Evolutionary conservation across 768 basidiomycete genomes (phyloP).

Genomic region (Russula brevipes): DNA sequence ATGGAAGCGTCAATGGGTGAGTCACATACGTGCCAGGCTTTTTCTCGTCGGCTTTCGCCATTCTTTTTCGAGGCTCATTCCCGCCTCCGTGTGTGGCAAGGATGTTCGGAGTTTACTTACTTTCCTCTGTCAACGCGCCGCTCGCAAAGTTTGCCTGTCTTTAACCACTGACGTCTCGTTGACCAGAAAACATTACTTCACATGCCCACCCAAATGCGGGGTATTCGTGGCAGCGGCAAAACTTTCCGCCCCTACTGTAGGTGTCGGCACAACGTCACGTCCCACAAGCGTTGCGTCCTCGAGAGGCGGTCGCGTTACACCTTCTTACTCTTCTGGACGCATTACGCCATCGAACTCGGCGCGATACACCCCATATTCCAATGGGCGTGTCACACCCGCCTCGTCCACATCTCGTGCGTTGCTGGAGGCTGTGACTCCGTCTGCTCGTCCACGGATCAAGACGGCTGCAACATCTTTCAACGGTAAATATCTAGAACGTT

Average conservation of each 20-base stretch:
- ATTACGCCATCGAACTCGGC: slow-evolving; percentile 30
- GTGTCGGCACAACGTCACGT: slow-evolving; percentile 45
- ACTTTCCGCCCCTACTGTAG: slow-evolving; percentile 71
- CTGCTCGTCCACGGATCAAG: slow-evolving; percentile 43
- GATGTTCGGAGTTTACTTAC: background rate
- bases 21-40: slow-evolving; percentile 31
- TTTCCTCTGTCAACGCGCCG: slow-evolving; percentile 1
- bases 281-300: slow-evolving; percentile 81
- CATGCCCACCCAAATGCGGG: slow-evolving; percentile 78
- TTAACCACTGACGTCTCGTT: slow-evolving; percentile 5
- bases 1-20: slow-evolving; percentile 85
- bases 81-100: background rate
- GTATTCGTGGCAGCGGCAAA: slow-evolving; percentile 85
- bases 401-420: slow-evolving; percentile 28
- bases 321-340: slow-evolving; percentile 34
- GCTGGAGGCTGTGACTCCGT: slow-evolving; percentile 40
- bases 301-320: slow-evolving; percentile 46
- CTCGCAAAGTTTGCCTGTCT: background rate
- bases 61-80: background rate
- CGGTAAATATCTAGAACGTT: slow-evolving; percentile 1
- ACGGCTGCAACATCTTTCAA: slow-evolving; percentile 31
- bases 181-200: slow-evolving; percentile 53
- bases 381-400: slow-evolving; percentile 40
- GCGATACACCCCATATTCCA: slow-evolving; percentile 51
- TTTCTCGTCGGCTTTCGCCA: slow-evolving; percentile 17